Conservation (phyloP, 768 basidiomycete species). For the Xerocomellus dryophilus region DNA sequence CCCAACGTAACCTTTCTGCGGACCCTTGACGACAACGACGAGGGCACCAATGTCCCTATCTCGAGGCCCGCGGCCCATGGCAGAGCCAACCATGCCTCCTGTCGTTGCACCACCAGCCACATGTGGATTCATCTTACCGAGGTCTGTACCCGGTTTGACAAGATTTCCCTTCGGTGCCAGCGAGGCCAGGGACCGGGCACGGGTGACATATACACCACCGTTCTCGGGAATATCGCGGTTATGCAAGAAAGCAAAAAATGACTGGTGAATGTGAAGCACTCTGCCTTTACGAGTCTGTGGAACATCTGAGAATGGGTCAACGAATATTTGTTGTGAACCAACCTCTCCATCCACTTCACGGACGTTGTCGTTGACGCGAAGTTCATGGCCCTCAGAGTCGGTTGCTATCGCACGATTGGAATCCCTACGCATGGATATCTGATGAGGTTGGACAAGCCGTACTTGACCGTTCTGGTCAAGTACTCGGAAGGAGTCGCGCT, state of each 20-base stretch:
- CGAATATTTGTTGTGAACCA: conserved; percentile 20
- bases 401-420: conserved; percentile 81
- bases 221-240: conserved; percentile 90
- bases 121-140: conserved; percentile 91
- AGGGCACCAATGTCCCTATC: conserved; percentile 78
- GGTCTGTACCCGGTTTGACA: conserved; percentile 63
- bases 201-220: conserved; percentile 91
- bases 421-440: conserved; percentile 89
- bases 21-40: conserved; percentile 81
- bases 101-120: conserved; percentile 49
- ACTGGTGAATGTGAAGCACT: conserved; percentile 91
- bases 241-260: conserved; percentile 90
- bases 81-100: conserved; percentile 80
- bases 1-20: conserved; percentile 87
- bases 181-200: conserved; percentile 77
- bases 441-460: conserved; percentile 86
- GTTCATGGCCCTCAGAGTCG: conserved; percentile 84
- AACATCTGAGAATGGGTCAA: not conserved
- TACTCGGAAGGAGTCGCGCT: conserved; percentile 92
- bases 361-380: conserved; percentile 85
- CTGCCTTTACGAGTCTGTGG: conserved; percentile 77
- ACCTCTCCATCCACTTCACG: conserved; percentile 91
- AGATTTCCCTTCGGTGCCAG: conserved; percentile 82
- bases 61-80: conserved; percentile 76
- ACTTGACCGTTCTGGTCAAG: conserved; percentile 92